Base-by-base conservation (phyloP, 164 flowering plant species). In the Hamamelis virginiana region DNA sequence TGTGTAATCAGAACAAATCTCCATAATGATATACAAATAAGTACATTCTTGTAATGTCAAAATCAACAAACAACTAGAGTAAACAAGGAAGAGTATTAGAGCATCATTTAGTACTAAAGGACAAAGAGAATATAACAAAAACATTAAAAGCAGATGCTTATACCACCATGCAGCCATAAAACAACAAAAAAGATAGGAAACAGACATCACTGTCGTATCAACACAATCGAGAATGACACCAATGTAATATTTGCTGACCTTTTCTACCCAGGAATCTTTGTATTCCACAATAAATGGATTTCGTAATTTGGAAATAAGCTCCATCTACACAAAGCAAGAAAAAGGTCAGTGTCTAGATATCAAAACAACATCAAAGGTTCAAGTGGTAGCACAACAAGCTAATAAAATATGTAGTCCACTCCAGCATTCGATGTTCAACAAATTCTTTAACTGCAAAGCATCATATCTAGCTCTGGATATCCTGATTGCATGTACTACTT, bases 231-330 rank as follows among this genome's bases (percentile, higher is more conserved):
- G 16, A 10, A 21, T 27, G 23, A 33, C n/a, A 25, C 52, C 27
- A 21, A 22, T 22, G 46, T 21, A 12, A 64, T 43, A 14, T 25
- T 58, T 47, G 52, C 80, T 62, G 43, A 96, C 99, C 95, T 85
- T 96, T 74, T 96, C 99, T n/a, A 96, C 98, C 99, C 99, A 96
- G 18, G 99, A 91, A 83, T 96, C 99, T 80, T 91, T 96, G 80
- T 93, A 96, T 73, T 93, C 98, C 74, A 96, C 98, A 71, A 96
- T 89, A 76, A 84, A 96, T 60, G 99, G 99, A 70, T 90, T 90
- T 56, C 70, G 83, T 27, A 83, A 84, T 83, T 75, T 90, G 16
- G 99, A 90, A 77, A 96, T 89, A 63, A 96, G 95, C 83, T 93
- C 98, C 95, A 91, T 96, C 99, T 96, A 81, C 81, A 86, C n/a